Base-by-base conservation (phyloP, 495 filamentous ascomycete genomes). In the Penicillium ucsense region DNA sequence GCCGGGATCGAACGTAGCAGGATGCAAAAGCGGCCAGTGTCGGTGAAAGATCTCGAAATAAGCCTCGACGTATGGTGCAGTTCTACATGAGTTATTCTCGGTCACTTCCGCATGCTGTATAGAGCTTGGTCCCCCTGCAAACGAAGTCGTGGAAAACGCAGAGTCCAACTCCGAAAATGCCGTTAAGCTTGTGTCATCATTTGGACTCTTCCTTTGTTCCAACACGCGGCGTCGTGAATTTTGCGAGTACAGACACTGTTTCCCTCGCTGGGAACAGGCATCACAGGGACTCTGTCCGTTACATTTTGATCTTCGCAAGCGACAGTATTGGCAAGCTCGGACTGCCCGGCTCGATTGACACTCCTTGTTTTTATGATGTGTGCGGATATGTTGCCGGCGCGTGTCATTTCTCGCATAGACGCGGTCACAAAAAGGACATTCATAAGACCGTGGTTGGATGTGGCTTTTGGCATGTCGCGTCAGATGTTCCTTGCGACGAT, bases 41-140 rank as follows among this genome's bases (percentile, higher is more conserved):
- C 41, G 37, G 39, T 56, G 53, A n/a, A 56, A 56, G 5, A 43
- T 49, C 4, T 52, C 49, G 38, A 56, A 52, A 41, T 52, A 56
- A 27, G 46, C 49, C 6, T 45, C 10, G 12, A 56, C 27, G 31
- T 34, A 52, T 0, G 30, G 41, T 3, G n/a, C 29, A 9, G 39
- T 27, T 33, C 33, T 36, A 32, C 12, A 45, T 10, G 43, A 40
- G 30, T 29, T 41, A 8, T 2, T 20, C 8, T 43, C 41, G 28
- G 33, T 33, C 20, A n/a, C 31, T 8, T 43, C 30, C 41, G 30
- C n/a, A 7, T 31, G 41, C 8, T 29, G 30, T 3, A 33, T 11
- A 33, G 30, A 43, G 28, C 9, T 33, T 20, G 20, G 20, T 20
- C 20, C 20, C 20, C 20, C 20, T 20, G 20, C 9, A 6, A 31